A percentile compares a stretch with the other conserved stretches of the same genome.
phyloP scores from a whole-genome alignment of 305 asterid genomes.

The Ilex paraguariensis region DNA sequence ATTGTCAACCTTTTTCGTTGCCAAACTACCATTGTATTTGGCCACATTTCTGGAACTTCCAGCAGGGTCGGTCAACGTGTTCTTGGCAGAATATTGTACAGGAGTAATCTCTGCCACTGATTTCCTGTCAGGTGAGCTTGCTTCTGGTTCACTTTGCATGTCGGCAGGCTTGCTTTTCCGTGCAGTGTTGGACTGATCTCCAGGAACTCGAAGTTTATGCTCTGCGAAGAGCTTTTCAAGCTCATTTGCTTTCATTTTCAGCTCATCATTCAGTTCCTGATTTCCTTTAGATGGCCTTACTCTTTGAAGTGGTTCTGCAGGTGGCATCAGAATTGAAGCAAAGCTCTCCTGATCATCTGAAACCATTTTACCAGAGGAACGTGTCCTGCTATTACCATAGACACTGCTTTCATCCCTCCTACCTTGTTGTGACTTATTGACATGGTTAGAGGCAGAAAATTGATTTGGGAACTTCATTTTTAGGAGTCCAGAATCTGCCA shows the following conservation, averaged over 20 bases:
- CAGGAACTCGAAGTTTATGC: slow-evolving; percentile 69
- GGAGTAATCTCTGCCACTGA: slow-evolving; percentile 34
- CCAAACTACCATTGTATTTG: slow-evolving; percentile 29
- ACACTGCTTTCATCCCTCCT: slow-evolving; percentile 30
- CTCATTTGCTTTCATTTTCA: slow-evolving; percentile 79
- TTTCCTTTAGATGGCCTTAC: slow-evolving; percentile 68
- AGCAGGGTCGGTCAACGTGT: slow-evolving; percentile 30
- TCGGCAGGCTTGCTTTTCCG: slow-evolving; percentile 46
- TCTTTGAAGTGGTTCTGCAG: slow-evolving; percentile 51
- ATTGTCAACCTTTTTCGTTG: slow-evolving; percentile 28
- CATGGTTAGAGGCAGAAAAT: slow-evolving; percentile 39
- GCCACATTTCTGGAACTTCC: slow-evolving; percentile 39
- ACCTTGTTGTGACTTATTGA: slow-evolving; percentile 34
- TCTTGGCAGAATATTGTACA: slow-evolving; percentile 25
- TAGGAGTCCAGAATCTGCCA: slow-evolving; percentile 50
- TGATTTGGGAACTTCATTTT: slow-evolving; percentile 38
- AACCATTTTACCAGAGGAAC: slow-evolving; percentile 32
- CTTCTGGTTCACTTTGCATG: slow-evolving; percentile 33
- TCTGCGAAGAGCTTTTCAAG: slow-evolving; percentile 84
- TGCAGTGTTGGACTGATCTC: slow-evolving; percentile 50
- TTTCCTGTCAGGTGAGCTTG: slow-evolving; percentile 30
- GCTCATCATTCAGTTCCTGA: slow-evolving; percentile 79
- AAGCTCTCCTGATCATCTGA: slow-evolving; percentile 42
- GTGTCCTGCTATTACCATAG: slow-evolving; percentile 24
- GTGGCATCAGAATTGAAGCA: slow-evolving; percentile 46